Evolutionary conservation across 345 rosid genomes (phyloP).

Genomic region (Triadica sebifera): DNA sequence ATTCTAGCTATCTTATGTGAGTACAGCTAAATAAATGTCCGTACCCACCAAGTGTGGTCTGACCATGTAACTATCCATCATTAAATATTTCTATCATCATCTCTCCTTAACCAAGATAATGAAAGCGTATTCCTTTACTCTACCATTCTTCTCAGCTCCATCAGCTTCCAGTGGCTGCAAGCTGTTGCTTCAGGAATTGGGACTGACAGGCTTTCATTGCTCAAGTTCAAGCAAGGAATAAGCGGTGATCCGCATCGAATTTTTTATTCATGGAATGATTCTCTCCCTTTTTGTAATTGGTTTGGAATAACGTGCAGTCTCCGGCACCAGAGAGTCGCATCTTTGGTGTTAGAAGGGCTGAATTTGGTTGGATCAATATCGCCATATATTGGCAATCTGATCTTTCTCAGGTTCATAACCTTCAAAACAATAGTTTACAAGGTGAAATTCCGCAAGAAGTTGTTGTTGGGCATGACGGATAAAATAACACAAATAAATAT

Average conservation of each 20-base stretch:
- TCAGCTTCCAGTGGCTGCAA: not conserved
- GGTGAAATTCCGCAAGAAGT: slow-evolving; percentile 15
- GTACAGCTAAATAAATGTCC: no score
- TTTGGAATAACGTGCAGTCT: slow-evolving; percentile 8
- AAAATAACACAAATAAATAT: no score
- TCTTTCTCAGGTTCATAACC: slow-evolving; percentile 11
- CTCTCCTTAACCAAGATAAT: not conserved
- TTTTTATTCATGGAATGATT: slow-evolving; percentile 18
- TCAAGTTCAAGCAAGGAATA: slow-evolving; percentile 6
- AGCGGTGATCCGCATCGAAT: slow-evolving; percentile 11
- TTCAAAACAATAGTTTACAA: slow-evolving; percentile 1
- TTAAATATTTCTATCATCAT: no score
- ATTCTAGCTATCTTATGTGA: no score
- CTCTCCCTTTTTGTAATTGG: slow-evolving; percentile 13
- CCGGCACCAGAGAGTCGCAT: slow-evolving; percentile 2
- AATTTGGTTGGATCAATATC: slow-evolving; percentile 11
- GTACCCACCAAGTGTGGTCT: no score
- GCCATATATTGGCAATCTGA: slow-evolving; percentile 10
- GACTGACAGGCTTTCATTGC: slow-evolving; percentile 7
- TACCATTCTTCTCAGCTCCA: not conserved
- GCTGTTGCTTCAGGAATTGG: slow-evolving; percentile 1
- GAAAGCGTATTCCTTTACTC: not conserved
- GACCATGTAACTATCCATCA: no score
- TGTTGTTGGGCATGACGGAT: no score
- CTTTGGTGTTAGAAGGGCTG: slow-evolving; percentile 1